These are phyloP conservation scores for Physaria fendleri DNA, from an alignment of 345 rosid genomes.

Conservation along the genomic window DNA sequence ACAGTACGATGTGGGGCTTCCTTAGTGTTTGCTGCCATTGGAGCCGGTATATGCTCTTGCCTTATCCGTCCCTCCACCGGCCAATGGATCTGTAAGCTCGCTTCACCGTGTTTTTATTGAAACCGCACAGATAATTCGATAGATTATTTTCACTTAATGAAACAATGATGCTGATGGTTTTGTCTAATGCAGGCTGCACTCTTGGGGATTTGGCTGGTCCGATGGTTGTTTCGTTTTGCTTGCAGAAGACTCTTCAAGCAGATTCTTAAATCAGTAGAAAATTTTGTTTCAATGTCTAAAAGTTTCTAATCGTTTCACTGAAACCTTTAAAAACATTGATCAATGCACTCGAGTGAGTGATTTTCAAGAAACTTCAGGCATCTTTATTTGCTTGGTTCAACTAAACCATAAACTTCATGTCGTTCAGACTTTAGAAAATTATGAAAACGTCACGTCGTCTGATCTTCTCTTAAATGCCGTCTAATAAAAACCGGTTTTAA, in stretches of 20 bases:
- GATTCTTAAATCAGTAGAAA: constrained; percentile 32
- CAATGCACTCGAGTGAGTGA: not conserved
- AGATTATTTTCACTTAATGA: not conserved
- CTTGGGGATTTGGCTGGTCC: constrained; percentile 87
- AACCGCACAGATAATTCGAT: too few relatives aligned
- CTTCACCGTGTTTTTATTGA: not conserved
- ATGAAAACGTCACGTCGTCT: too few relatives aligned
- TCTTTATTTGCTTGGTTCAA: too few relatives aligned
- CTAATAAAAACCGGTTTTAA: too few relatives aligned
- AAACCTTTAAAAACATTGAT: constrained; percentile 4
- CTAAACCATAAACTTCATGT: too few relatives aligned
- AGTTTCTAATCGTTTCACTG: not conserved
- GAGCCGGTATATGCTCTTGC: constrained; percentile 82
- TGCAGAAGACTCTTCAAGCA: constrained; percentile 53
- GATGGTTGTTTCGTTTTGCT: constrained; percentile 49
- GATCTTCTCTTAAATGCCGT: too few relatives aligned
- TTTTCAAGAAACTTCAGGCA: too few relatives aligned
- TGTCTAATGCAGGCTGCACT: constrained; percentile 55
- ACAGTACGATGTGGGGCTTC: constrained; percentile 75
- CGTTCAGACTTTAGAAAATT: too few relatives aligned
- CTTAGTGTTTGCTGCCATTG: constrained; percentile 76
- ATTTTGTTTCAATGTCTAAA: not conserved
- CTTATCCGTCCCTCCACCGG: constrained; percentile 73
- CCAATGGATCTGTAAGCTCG: constrained; percentile 86
- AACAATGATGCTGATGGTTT: not conserved